phyloP scores from a whole-genome alignment of 2,329 filamentous ascomycete genomes.

The Colletotrichum coccodes region DNA sequence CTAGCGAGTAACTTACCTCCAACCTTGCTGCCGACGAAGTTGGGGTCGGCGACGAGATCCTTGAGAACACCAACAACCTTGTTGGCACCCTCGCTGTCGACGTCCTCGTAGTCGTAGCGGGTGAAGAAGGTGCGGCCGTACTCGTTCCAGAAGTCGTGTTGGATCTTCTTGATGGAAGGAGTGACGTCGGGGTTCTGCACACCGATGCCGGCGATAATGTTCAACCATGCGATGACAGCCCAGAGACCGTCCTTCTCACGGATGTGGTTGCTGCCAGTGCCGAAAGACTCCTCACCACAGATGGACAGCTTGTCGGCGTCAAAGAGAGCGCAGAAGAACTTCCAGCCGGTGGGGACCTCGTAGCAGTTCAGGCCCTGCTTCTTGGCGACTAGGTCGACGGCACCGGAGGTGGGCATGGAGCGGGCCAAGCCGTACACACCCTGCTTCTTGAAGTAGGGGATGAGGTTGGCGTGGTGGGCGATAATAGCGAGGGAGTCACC shows the following conservation, averaged over 20 bases:
- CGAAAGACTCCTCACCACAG: constrained; percentile 98
- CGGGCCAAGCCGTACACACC: constrained; percentile 95
- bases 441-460: constrained; percentile 98
- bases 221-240: constrained; percentile 97
- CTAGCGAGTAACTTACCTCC: constrained; percentile 60
- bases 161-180: constrained; percentile 94
- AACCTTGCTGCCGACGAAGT: constrained; percentile 85
- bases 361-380: constrained; percentile 92
- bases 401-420: constrained; percentile 97
- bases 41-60: constrained; percentile 77
- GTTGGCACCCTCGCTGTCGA: constrained; percentile 89
- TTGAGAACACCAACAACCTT: constrained; percentile 87
- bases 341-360: constrained; percentile 98
- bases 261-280: constrained; percentile 98
- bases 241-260: constrained; percentile 99
- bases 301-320: constrained; percentile 97
- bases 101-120: constrained; percentile 97
- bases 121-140: constrained; percentile 99
- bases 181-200: constrained; percentile 82
- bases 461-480: constrained; percentile 93
- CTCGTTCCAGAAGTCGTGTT: constrained; percentile 94
- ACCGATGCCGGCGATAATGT: constrained; percentile 95
- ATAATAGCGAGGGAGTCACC: constrained; percentile 98
- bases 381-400: constrained; percentile 95
- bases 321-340: constrained; percentile 97